Evolutionary conservation across 2,329 filamentous ascomycete genomes (phyloP), one percentile per base, ranked within the genome.

Genomic region (Alternaria sp.): DNA sequence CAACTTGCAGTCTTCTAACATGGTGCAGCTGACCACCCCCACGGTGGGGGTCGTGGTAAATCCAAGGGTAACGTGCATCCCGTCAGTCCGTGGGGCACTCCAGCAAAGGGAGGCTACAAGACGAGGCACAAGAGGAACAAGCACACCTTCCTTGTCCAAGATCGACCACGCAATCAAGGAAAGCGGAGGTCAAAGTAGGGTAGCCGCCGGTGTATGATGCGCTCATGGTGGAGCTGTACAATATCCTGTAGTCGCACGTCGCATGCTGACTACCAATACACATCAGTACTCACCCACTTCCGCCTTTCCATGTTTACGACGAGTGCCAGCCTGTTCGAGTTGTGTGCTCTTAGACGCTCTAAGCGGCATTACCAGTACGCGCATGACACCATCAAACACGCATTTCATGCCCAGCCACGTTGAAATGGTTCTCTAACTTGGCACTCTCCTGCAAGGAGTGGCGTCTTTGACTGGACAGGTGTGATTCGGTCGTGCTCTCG

Each of bases 21-120:
- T 44, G 29, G 50, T 61, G 42, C 71, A 88, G 91, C 88, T 71
- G 95, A 99, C 75, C 95, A 99, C 85, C 95, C 95, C 74, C 95
- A 99, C 79, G 95, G 95, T 86, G 95, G 95, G 90, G 95, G 95
- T 80, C 88, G 96, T 85, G 95, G 95, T 83, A 99, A 99, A 83
- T 97, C 93, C 57, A 99, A 99, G 91, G 93, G 95, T 87, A 97
- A 97, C 77, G 88, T 93, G 61, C 85, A 96, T 76, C 95, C 96
- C 33, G 92, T 95, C 71, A 97, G 92, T 81, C 95, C 95, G 58
- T 99, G 96, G 95, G 95, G 96, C 77, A 90, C 88, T 76, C 94
- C 92, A 75, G 86, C 91, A 79, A 94, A 94, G 85, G 88, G 89
- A 77, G 91, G 91, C 63, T 97, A 90, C 87, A 98, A 97, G 85